A percentile compares a stretch with the other conserved stretches of the same genome.
phyloP scores from a whole-genome alignment of 2,329 filamentous ascomycete genomes.

The Pseudopithomyces chartarum region DNA sequence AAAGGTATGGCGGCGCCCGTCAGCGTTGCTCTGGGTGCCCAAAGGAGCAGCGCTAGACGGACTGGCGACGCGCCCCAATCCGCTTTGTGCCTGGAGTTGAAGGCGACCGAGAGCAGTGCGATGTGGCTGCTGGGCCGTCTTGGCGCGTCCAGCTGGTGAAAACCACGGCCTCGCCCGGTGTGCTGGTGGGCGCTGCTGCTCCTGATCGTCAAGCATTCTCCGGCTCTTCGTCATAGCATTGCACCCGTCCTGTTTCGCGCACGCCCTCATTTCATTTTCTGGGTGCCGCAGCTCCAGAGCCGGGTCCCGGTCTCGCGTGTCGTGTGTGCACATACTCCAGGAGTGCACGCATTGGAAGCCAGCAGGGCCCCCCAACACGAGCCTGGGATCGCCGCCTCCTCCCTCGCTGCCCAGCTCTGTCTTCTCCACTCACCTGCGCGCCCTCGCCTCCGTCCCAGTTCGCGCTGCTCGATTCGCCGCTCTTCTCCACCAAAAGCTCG shows the following conservation, averaged over 20 bases:
- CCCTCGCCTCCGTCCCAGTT: background rate
- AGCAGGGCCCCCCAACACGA: background rate
- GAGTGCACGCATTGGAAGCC: background rate
- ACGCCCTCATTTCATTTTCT: too few relatives aligned
- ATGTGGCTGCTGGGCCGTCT: background rate
- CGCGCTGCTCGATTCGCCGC: constrained; percentile 11
- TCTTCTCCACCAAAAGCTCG: background rate
- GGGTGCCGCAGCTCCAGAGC: too few relatives aligned
- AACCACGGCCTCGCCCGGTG: background rate
- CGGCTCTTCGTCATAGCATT: background rate
- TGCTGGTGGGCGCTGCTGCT: background rate
- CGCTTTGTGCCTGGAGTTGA: constrained; percentile 20
- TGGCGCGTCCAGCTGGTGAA: background rate
- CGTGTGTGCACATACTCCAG: background rate
- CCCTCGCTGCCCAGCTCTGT: constrained; percentile 5
- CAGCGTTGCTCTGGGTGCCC: constrained; percentile 14
- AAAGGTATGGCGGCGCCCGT: constrained; percentile 9
- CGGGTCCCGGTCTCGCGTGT: background rate
- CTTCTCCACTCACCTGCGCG: constrained; percentile 5
- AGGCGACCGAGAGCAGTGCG: background rate
- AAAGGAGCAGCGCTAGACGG: constrained; percentile 17
- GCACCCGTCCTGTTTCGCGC: background rate
- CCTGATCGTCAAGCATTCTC: background rate
- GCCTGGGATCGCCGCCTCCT: background rate
- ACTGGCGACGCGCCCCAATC: constrained; percentile 10